A percentile compares a stretch with the other conserved stretches of the same genome.
Evolutionary conservation across 75 land plant genomes (phyloP).

Genomic region (Cryptomeria japonica): DNA sequence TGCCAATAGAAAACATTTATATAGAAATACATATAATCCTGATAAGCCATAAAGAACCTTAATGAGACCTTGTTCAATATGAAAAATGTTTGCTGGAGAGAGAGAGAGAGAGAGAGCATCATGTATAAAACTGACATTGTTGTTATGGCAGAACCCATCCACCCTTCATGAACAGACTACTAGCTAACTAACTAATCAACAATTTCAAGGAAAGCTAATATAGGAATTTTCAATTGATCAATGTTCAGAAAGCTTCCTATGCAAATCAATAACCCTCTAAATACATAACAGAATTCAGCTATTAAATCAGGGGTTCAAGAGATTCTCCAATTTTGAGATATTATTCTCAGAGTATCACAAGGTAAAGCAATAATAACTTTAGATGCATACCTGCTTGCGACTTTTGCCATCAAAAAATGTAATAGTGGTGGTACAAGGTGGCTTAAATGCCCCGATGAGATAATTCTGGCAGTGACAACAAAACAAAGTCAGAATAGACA

Average conservation of each 20-base stretch:
- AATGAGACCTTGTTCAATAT: no score
- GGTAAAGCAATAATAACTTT: not conserved
- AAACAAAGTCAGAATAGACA: not conserved
- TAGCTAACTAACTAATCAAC: not conserved
- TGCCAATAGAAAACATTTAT: not conserved
- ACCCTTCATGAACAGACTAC: not conserved
- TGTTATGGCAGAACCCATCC: not conserved
- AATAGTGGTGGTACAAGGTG: slow-evolving; percentile 67
- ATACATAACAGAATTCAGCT: not conserved
- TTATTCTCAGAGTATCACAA: not conserved
- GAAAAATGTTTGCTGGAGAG: no score
- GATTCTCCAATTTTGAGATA: not conserved
- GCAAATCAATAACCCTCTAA: not conserved
- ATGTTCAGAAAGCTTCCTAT: not conserved
- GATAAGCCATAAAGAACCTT: not conserved
- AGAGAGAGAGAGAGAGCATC: no score
- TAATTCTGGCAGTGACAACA: slow-evolving; percentile 58
- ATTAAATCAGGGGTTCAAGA: not conserved
- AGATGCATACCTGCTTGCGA: slow-evolving; percentile 69
- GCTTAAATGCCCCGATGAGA: slow-evolving; percentile 86
- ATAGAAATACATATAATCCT: not conserved
- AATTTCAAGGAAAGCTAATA: not conserved
- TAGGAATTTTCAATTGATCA: not conserved
- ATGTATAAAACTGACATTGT: no score
- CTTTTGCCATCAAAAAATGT: slow-evolving; percentile 80